A percentile compares a stretch with the other conserved stretches of the same genome.
phyloP scores from a whole-genome alignment of 2,329 filamentous ascomycete species.

The Pleomassaria siparia region DNA sequence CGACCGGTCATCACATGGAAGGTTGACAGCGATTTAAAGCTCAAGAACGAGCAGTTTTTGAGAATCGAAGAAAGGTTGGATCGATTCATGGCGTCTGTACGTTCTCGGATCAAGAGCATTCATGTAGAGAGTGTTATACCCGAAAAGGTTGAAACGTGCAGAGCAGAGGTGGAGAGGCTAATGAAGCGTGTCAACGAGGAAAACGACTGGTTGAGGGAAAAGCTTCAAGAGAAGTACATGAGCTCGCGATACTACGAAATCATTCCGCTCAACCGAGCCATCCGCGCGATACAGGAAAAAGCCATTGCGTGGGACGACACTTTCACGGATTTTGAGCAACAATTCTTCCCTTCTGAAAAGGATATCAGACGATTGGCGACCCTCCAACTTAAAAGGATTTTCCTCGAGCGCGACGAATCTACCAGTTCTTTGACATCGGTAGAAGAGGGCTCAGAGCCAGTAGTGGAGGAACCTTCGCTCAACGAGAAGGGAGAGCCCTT shows the following conservation, averaged over 20 bases:
- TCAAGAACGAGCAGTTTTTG: conserved; percentile 89
- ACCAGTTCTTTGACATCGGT: conserved; percentile 71
- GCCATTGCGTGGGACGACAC: conserved; percentile 90
- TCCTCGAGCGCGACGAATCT: conserved; percentile 81
- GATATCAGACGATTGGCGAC: conserved; percentile 92
- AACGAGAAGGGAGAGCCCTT: conserved; percentile 35
- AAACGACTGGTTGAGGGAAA: conserved; percentile 69
- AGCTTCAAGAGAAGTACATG: conserved; percentile 88
- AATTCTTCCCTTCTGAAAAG: conserved; percentile 92
- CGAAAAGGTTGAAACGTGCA: conserved; percentile 82
- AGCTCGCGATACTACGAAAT: conserved; percentile 95
- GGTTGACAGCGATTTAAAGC: conserved; percentile 85
- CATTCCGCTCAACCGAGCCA: conserved; percentile 85
- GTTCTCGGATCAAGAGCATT: conserved; percentile 80
- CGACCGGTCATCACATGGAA: conserved; percentile 93
- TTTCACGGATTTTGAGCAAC: conserved; percentile 87
- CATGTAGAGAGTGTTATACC: conserved; percentile 87
- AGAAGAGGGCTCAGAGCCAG: conserved; percentile 63
- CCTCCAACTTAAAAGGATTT: conserved; percentile 91
- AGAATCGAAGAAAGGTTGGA: conserved; percentile 80
- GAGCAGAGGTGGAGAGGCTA: conserved; percentile 76
- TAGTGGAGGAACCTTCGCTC: conserved; percentile 29
- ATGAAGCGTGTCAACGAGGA: conserved; percentile 82
- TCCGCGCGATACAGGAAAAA: conserved; percentile 89
- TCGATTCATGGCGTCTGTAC: conserved; percentile 86